These are phyloP conservation scores for Daldinia sp. DNA, from an alignment of 2,329 filamentous ascomycete species.

Conservation along the genomic window DNA sequence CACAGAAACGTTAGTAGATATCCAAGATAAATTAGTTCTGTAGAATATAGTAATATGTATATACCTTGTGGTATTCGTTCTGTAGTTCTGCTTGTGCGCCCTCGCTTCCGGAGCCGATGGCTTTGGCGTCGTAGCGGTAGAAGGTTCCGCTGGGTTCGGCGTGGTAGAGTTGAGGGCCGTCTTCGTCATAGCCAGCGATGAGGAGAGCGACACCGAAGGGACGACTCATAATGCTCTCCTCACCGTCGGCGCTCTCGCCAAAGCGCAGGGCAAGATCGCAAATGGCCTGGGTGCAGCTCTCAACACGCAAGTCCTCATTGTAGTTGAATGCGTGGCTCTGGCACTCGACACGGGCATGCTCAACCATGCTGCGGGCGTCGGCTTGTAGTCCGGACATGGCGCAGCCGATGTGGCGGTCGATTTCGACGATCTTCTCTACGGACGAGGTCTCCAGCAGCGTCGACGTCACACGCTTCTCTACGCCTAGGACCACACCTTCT, in stretches of 20 bases:
- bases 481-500: slow-evolving; percentile 94
- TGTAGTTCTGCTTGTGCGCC: slow-evolving; percentile 97
- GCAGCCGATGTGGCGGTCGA: slow-evolving; percentile 98
- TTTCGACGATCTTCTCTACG: slow-evolving; percentile 99
- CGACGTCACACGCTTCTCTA: slow-evolving; percentile 98
- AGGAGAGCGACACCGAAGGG: slow-evolving; percentile 96
- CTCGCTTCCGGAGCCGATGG: slow-evolving; percentile 96
- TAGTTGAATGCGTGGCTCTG: slow-evolving; percentile 99
- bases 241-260: slow-evolving; percentile 95
- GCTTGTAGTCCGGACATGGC: slow-evolving; percentile 99
- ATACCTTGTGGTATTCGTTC: slow-evolving; percentile 95
- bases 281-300: slow-evolving; percentile 98
- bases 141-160: slow-evolving; percentile 98
- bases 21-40: neutral
- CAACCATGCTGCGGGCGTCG: slow-evolving; percentile 96
- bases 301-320: slow-evolving; percentile 92
- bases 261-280: slow-evolving; percentile 97
- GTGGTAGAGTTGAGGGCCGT: slow-evolving; percentile 96
- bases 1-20: slow-evolving; percentile 2
- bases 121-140: slow-evolving; percentile 99
- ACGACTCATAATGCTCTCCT: slow-evolving; percentile 98
- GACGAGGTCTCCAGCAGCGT: slow-evolving; percentile 97
- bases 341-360: slow-evolving; percentile 97
- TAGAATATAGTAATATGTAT: slow-evolving; percentile 28
- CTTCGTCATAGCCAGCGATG: slow-evolving; percentile 97